Evolutionary conservation across 2,329 filamentous ascomycete species (phyloP), one percentile per base, ranked within the genome.

Genomic region (Aureobasidium pullulans): DNA sequence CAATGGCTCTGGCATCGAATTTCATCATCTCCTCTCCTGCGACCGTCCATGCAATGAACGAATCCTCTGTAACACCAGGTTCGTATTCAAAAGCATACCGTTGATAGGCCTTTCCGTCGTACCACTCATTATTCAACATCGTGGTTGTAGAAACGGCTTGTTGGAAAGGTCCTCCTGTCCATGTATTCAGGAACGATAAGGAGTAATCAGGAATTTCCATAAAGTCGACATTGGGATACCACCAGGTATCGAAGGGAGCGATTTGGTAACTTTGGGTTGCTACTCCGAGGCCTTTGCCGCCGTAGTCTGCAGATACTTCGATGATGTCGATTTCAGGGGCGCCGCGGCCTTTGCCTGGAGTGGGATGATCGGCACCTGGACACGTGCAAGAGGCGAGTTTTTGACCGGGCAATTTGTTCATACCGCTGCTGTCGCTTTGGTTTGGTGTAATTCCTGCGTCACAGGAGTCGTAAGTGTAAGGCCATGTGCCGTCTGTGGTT

Each of bases 121-220:
- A 84, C 81, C 81, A 83, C 9, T 75, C 64, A 61, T 78, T 79
- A 66, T 83, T 83, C 10, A 84, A 70, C 52, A 77, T 75, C 0
- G 79, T 80, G 10, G 79, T 79, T 6, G 75, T 79, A n/a, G 77
- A 81, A 11, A 84, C 73, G 34, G 80, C 80, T 68, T 84, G 79
- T 64, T 84, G 80, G 62, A 72, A 82, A 2, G 79, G 78, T 1
- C 80, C 80, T 16, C 81, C 81, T 31, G 75, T 76, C 63, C 81
- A 84, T 1, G 71, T 70, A 62, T 84, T 84, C 60, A 80, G 74
- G 11, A 70, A 71, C 15, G 77, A 79, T 36, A 77, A 69, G 5
- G 73, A 70, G 62, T 77, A 75, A 63, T 81, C 73, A 1, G 79
- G 79, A 19, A 79, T 79, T 15, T 76, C 74, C 60, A 80, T 75